Evolutionary conservation across 1,139 yeast genomes (phyloP), one percentile per base, ranked within the genome.

Genomic region (Protomyces lactucae-debilis): DNA sequence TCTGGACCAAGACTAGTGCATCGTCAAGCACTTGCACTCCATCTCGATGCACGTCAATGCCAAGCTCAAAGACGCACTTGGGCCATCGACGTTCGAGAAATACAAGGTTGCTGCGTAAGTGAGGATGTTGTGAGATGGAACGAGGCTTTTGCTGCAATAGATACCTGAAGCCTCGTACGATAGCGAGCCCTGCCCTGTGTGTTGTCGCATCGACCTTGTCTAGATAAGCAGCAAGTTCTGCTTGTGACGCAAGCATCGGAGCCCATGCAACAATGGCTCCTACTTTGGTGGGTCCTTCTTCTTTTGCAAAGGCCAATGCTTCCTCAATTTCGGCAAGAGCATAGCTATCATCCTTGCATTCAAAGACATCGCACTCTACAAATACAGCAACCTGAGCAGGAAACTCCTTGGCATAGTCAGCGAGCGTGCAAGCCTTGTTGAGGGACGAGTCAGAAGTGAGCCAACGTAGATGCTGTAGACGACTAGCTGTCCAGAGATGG

Each of bases 241-340:
- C 16, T 10, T 35, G 39, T 12, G 23, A 10, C 2, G 39, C 51
- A 12, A 57, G 45, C 52, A 59, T 25, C n/a, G 63, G 63, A 16
- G 63, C 57, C 63, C 63, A 59, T 3, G 63, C 55, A 10, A 59
- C 39, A 14, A 59, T 40, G n/a, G 56, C 57, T 4, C 35, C 36
- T 18, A 59, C 21, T 32, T 14, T 25, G 12, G 14, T 21, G 14
- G 48, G 12, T 10, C 3, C 23, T 6, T 16, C 8, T 12, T 35
- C 46, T 23, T 16, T 25, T n/a, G 57, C 43, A 18, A 10, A 43
- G 25, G 14, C 4, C 25, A 43, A 3, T 9, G 52, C 63, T 14
- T 59, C 63, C 12, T 32, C 12, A 12, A 59, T 6, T 40, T 52
- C 63, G 21, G 18, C 52, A 5, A 59, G 32, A 28, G 39, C 52